Base-by-base conservation (phyloP, 1,284 basidiomycete genomes). In the Phellopilus nigrolimitatus region DNA sequence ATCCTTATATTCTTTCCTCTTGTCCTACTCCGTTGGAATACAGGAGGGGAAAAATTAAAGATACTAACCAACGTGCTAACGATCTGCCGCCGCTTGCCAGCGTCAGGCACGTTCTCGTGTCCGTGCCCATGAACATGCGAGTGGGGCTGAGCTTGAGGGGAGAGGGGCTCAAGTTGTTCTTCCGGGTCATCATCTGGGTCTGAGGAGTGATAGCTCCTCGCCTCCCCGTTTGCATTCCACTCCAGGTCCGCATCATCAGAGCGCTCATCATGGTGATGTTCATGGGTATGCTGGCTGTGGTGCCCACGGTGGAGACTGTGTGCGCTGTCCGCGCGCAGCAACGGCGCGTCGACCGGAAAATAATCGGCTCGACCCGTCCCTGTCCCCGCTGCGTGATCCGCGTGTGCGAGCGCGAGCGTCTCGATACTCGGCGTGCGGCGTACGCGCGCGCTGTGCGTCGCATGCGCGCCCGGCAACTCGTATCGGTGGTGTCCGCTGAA, bases 101-200 rank as follows among this genome's bases (percentile, higher is more conserved):
- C 40, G 12, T 38, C 45, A 21, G 9, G 22, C 22, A n/a, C 55
- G 6, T 7, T 73, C 82, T 51, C 54, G 57, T 89, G 88, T 54
- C 88, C 84, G 1, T 76, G 60, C 9, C 85, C 82, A n/a, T n/a
- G 3, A 74, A 71, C 1, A 83, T 77, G 52, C 88, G 79, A 1
- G 83, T 74, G 17, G 89, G 68, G 2, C 84, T 88, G 13, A 88
- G 64, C 1, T 84, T 85, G 49, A 89, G 85, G 17, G 88, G 81
- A n/a, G 86, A 65, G 0, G 84, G 19, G 41, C 12, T 30, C 19
- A n/a, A 19, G 5, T 17, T 38, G 15, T 38, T 7, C 36, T 17
- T 7, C 28, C 24, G 10, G n/a, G n/a, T n/a, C n/a, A n/a, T n/a
- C n/a, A n/a, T n/a, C n/a, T n/a, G n/a, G n/a, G n/a, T n/a, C n/a